Base-by-base conservation (phyloP, 306 rosid species). In the Crotalaria pallida region DNA sequence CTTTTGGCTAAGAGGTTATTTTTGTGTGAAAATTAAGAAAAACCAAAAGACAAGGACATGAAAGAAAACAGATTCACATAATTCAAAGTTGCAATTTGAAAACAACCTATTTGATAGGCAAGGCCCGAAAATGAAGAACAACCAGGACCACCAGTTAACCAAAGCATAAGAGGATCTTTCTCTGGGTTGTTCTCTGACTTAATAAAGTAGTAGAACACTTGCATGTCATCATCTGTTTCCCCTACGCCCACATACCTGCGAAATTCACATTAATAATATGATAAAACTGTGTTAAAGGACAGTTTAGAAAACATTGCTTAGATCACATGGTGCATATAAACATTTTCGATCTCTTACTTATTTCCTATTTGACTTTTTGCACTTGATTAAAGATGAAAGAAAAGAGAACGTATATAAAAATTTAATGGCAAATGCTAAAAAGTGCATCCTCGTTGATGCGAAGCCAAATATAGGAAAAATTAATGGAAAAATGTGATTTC, bases 101-200 rank as follows among this genome's bases (percentile, higher is more conserved):
- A 67, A 34, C 13, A 74, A 89, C 91, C 91, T 3, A 80, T 51
- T 79, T 86, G 87, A 43, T 33, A 53, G 50, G 33, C 58, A 44
- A 87, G 70, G 24, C 33, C 84, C 0, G 88, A 74, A 17, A 78
- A 10, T 1, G 79, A 58, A 58, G 94, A 82, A 67, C 96, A 90
- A 38, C 85, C 84, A 21, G 89, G 94, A 7, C 96, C 96, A n/a
- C 96, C 94, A 33, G 84, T 72, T 3, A 88, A 72, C 96, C 94
- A 90, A 49, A 88, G 76, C 19, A 90, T 7, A 3, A 90, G 85
- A 77, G 94, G 96, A 22, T 82, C 91, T 3, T 79, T 49, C 3
- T 71, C 13, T 1, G 92, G 89, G 6, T 78, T 74, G 18, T 72
- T 78, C 17, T 88, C 89, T 0, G 94, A 87, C 60, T 81, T 75